These are phyloP conservation scores for Clohesyomyces aquaticus DNA, from an alignment of 495 filamentous ascomycete genomes.

Conservation along the genomic window DNA sequence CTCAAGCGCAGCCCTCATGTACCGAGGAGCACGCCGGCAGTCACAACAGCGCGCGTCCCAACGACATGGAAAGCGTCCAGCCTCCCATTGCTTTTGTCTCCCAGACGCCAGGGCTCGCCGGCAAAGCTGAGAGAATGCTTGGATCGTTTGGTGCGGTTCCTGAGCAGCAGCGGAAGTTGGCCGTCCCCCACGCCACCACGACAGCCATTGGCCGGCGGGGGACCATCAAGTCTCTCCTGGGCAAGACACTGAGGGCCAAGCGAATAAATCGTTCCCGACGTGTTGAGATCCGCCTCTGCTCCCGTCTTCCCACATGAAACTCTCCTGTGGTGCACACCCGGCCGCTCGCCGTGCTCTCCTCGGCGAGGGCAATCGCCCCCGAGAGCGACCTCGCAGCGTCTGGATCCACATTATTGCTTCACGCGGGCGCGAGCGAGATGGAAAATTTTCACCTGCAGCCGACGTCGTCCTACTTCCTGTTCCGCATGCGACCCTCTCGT, in stretches of 20 bases:
- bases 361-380: too few species aligned
- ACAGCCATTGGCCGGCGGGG: slow-evolving; percentile 1
- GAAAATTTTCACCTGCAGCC: slow-evolving; percentile 32
- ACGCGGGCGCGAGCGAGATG: slow-evolving; percentile 12
- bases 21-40: slow-evolving; percentile 20
- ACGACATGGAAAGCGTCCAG: slow-evolving; percentile 34
- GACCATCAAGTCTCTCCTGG: too few species aligned
- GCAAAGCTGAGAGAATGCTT: slow-evolving; percentile 10
- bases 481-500: slow-evolving; percentile 24
- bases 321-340: background rate
- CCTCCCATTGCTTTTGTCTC: slow-evolving; percentile 42
- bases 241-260: background rate
- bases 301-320: background rate
- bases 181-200: slow-evolving; percentile 28
- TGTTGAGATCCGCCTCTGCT: background rate
- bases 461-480: background rate
- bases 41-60: slow-evolving; percentile 30
- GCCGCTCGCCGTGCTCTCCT: background rate
- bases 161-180: slow-evolving; percentile 13
- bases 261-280: background rate
- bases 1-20: background rate
- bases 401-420: background rate
- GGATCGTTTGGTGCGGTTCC: slow-evolving; percentile 36
- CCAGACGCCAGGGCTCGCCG: slow-evolving; percentile 35
- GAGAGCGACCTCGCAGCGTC: background rate